Evolutionary conservation across 331 rosid species (phyloP), one percentile per base, ranked within the genome.

Genomic region (Cydonia oblonga): DNA sequence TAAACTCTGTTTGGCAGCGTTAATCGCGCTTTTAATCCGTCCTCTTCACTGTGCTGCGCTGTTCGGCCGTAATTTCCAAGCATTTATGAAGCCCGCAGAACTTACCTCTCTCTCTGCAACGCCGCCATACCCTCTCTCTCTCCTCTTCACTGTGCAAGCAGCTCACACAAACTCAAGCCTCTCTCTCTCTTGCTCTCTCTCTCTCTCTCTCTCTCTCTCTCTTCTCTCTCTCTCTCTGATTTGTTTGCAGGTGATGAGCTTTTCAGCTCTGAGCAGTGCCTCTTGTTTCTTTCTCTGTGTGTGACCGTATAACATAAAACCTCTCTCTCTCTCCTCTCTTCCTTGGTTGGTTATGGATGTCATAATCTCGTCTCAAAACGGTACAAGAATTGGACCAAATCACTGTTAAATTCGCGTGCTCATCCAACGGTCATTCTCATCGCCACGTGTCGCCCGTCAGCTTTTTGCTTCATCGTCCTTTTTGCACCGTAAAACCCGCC

Each of bases 401-500:
- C 69, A 64, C 56, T 28, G 64, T 51, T 75, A 30, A 58, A 70
- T 68, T 85, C 81, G 23, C 66, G 5, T 26, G 28, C 52, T 46
- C 64, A 90, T 90, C 88, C 10, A 8, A 75, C 83, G 86, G 68
- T 71, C 3, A 0, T 1, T 0, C 0, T 0, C 0, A 0, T 0
- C 0, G 60, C 88, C 90, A 90, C 98, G 92, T 93, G 90, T 81
- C 85, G 19, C 59, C n/a, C n/a, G 76, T 75, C 83, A 70, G 80
- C 96, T 83, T 81, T 84, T 83, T 42, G 67, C 81, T 44, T 75
- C 76, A 35, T 84, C 75, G 80, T 79, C 87, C 88, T 80, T 83
- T 60, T 91, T 75, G 72, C 70, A 85, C 96, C 98, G 96, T 80
- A 89, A 89, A 93, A 89, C 90, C 95, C 98, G 98, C 97, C 90